Evolutionary conservation across 2,329 filamentous ascomycete species (phyloP).

Genomic region (Ophiocordyceps australis): DNA sequence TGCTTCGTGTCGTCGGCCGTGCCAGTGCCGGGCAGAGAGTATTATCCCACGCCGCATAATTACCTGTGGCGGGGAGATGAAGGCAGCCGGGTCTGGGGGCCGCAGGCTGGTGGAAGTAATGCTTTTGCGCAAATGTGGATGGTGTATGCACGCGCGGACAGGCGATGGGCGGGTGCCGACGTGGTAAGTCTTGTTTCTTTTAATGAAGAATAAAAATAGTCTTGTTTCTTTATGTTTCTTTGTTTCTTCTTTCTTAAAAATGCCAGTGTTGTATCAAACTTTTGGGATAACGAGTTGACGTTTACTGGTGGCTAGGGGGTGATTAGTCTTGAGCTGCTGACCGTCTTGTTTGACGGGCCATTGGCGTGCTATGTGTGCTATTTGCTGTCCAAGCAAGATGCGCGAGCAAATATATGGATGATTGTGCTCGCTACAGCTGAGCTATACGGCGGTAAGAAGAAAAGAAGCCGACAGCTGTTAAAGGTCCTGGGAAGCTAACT

Average conservation of each 20-base stretch:
- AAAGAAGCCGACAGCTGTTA: background rate
- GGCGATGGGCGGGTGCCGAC: constrained; percentile 45
- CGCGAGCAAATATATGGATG: constrained; percentile 41
- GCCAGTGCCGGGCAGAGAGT: constrained; percentile 10
- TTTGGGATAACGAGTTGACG: too few species aligned
- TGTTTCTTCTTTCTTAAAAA: background rate
- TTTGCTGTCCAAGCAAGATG: constrained; percentile 35
- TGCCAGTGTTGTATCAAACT: too few species aligned
- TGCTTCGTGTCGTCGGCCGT: constrained; percentile 57
- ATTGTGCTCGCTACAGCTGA: constrained; percentile 46
- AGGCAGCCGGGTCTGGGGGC: constrained; percentile 30
- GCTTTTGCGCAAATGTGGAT: constrained; percentile 45
- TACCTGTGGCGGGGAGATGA: constrained; percentile 31
- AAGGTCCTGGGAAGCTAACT: background rate
- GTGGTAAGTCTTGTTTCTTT: constrained; percentile 23
- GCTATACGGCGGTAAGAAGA: constrained; percentile 41
- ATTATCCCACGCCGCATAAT: constrained; percentile 30
- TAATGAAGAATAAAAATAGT: too few species aligned
- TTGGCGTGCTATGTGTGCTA: constrained; percentile 41
- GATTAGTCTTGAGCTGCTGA: constrained; percentile 46
- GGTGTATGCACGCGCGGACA: constrained; percentile 48
- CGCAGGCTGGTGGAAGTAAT: constrained; percentile 34
- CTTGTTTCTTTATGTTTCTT: background rate
- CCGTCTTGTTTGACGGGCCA: constrained; percentile 43
- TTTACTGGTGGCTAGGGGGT: constrained; percentile 21